Percentiles rank a stretch among this genome's conserved stretches.
These are phyloP conservation scores for Chlamydomonas incerta DNA, from an alignment of 139 green algal species.

Conservation along the genomic window DNA sequence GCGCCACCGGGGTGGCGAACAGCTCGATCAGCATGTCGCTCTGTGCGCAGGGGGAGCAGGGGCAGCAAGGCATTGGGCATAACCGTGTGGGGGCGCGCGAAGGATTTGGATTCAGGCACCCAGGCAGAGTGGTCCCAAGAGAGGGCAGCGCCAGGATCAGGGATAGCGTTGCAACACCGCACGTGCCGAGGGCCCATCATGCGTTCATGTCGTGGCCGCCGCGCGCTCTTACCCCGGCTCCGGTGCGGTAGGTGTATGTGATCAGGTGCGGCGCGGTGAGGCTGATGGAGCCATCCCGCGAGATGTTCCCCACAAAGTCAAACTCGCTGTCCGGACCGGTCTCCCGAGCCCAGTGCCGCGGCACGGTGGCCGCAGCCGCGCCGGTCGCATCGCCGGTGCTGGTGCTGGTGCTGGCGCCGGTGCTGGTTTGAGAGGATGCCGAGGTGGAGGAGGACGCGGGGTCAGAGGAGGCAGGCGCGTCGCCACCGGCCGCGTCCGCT, in stretches of 20 bases:
- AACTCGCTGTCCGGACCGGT: slow-evolving; percentile 1
- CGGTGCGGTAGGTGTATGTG: slow-evolving; percentile 20
- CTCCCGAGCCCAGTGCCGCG: neutral
- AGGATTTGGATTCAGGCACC: too few relatives aligned
- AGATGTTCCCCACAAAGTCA: neutral
- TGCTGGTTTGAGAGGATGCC: neutral
- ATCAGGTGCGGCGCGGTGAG: neutral
- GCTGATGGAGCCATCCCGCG: neutral
- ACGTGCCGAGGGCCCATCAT: too few relatives aligned
- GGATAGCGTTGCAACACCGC: too few relatives aligned
- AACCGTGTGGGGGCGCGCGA: too few relatives aligned
- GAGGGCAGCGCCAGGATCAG: too few relatives aligned
- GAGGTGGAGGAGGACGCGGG: neutral
- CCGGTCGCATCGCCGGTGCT: neutral
- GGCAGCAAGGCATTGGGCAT: too few relatives aligned
- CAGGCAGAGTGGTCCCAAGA: too few relatives aligned
- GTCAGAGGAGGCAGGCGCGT: neutral
- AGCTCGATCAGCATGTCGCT: slow-evolving; percentile 11
- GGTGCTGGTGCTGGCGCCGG: neutral
- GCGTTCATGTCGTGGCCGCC: too few relatives aligned
- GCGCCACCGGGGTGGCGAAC: neutral
- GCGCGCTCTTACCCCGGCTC: too few relatives aligned
- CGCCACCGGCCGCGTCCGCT: neutral
- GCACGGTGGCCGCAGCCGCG: neutral
- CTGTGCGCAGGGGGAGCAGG: too few relatives aligned